Base-by-base conservation (phyloP, 108 stramenopile species). In the Schizochytrium sp. region DNA sequence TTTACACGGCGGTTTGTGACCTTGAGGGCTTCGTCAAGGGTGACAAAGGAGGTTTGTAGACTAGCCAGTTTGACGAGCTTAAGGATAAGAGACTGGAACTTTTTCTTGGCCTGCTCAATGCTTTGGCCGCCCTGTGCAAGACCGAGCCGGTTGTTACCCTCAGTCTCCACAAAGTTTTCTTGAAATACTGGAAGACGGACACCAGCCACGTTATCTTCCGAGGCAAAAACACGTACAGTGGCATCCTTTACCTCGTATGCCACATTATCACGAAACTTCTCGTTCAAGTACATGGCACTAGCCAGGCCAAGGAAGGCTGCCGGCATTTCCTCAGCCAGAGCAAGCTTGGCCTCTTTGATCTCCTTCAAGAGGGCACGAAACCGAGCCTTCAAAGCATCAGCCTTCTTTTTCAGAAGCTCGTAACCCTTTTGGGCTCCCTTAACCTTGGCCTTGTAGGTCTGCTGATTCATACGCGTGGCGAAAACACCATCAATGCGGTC, bases 401-500 rank as follows among this genome's bases (percentile, higher is more conserved):
- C 90, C 87, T 94, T 94, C 91, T 94, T 94, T 91, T 94, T 94
- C 69, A 94, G 93, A 61, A 94, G 90, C 83, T 94, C 93, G 88
- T 92, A 94, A 4, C 94, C 94, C 19, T 88, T 88, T 7, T 38
- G 42, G 7, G 88, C 88, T 17, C 88, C 88, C 61, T 60, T 88
- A 10, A 42, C 41, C 88, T 88, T 60, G 88, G 44, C 89, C 93
- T 94, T 93, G 91, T 91, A 94, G 61, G 56, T 89, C 49, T 88
- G 88, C 49, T 93, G 87, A 56, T 92, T 92, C 94, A 94, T 94
- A 12, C 94, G 93, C 61, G 94, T 94, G 55, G 94, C 93, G 41
- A 93, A 92, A 40, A 94, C 94, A 53, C 76, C 76, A 49, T 83
- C 76, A 53, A 83, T 83, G 50, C 53, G 47, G 76, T 83, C 53